Conservation (phyloP, 106 monocot species). For the Vanilla planifolia region DNA sequence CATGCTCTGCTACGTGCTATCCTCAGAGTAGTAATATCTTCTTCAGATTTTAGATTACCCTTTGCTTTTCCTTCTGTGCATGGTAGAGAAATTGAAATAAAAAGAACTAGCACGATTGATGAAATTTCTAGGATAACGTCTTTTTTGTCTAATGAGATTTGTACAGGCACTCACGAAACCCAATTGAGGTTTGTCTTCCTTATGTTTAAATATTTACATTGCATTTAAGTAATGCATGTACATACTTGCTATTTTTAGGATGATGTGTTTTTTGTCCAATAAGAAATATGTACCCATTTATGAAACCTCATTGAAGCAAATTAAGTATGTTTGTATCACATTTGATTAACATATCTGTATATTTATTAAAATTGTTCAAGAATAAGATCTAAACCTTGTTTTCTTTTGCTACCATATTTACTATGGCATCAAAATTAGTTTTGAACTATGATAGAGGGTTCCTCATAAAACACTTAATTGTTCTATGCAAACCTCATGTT, state of each 20-base stretch:
- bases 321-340: neutral
- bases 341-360: constrained; percentile 4
- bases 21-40: constrained; percentile 32
- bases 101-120: constrained; percentile 12
- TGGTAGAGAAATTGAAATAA: constrained; percentile 23
- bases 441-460: too few species aligned
- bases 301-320: constrained; percentile 52
- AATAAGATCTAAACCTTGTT: too few species aligned
- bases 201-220: neutral
- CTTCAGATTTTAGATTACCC: constrained; percentile 30
- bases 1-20: constrained; percentile 32
- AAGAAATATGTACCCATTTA: constrained; percentile 12
- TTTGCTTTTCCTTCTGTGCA: constrained; percentile 16
- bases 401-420: too few species aligned
- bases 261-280: constrained; percentile 25
- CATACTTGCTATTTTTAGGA: constrained; percentile 25
- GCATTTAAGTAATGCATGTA: neutral
- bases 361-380: too few species aligned
- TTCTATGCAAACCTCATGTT: too few species aligned
- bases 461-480: too few species aligned
- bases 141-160: constrained; percentile 20
- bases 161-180: constrained; percentile 22
- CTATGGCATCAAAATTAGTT: too few species aligned
- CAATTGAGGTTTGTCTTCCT: constrained; percentile 40
- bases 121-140: constrained; percentile 25